Conservation (phyloP, 2,329 filamentous ascomycete genomes). For the Fusarium mundagurra region DNA sequence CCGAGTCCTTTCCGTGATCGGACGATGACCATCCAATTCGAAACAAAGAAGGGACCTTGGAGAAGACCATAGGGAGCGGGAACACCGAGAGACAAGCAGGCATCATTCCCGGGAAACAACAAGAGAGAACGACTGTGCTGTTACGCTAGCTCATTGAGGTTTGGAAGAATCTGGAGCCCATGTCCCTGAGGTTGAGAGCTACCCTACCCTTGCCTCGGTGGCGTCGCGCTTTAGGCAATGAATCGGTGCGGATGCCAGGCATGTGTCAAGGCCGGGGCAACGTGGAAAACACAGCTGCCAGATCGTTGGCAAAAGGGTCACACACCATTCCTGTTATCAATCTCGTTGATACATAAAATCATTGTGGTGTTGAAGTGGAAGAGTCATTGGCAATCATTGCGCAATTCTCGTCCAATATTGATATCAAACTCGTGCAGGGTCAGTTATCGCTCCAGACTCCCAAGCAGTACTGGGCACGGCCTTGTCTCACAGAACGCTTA, state of each 20-base stretch:
- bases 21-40: conserved; percentile 32
- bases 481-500: conserved; percentile 22
- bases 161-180: conserved; percentile 10
- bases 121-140: background rate
- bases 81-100: conserved; percentile 43
- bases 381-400: background rate
- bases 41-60: conserved; percentile 37
- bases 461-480: conserved; percentile 8
- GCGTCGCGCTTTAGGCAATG: conserved; percentile 36
- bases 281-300: conserved; percentile 37
- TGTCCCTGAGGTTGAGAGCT: conserved; percentile 4
- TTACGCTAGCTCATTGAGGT: conserved; percentile 26
- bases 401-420: background rate
- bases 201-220: conserved; percentile 35
- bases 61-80: conserved; percentile 32
- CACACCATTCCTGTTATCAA: conserved; percentile 38
- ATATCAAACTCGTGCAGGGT: background rate
- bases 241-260: conserved; percentile 22
- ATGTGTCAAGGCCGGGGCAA: conserved; percentile 27
- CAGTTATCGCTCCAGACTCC: background rate
- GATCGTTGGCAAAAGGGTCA: conserved; percentile 4
- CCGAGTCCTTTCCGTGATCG: conserved; percentile 30
- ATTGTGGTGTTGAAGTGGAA: background rate
- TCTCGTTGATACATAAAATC: conserved; percentile 21
- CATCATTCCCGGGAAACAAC: conserved; percentile 41